Conservation (phyloP, 768 basidiomycete species). For the Leccinellum luteum region DNA sequence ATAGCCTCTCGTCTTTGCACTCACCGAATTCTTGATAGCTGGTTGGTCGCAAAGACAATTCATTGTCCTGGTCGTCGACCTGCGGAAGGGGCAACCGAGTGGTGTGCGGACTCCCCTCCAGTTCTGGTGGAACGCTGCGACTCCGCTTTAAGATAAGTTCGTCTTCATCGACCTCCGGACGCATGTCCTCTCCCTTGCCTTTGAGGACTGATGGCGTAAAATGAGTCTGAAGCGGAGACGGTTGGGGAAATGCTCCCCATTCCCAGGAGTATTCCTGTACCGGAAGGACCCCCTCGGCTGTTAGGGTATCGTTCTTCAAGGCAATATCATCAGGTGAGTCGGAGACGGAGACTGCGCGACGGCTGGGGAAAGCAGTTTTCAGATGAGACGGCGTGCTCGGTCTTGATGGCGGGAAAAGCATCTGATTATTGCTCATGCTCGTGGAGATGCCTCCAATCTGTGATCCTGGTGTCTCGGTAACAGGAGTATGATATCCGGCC, state of each 20-base stretch:
- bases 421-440: slow-evolving; percentile 1
- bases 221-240: slow-evolving; percentile 59
- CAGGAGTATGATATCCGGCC: slow-evolving; percentile 67
- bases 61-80: slow-evolving; percentile 23
- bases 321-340: slow-evolving; percentile 56
- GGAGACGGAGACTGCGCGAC: slow-evolving; percentile 50
- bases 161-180: slow-evolving; percentile 14
- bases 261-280: slow-evolving; percentile 87
- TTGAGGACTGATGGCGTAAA: slow-evolving; percentile 33
- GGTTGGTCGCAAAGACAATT: slow-evolving; percentile 1
- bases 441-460: slow-evolving; percentile 12
- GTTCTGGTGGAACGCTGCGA: slow-evolving; percentile 54
- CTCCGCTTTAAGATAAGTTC: slow-evolving; percentile 42
- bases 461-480: slow-evolving; percentile 4
- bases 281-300: slow-evolving; percentile 18
- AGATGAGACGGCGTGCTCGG: slow-evolving; percentile 22
- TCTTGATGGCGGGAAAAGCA: slow-evolving; percentile 22
- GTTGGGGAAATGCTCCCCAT: slow-evolving; percentile 88
- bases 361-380: slow-evolving; percentile 34
- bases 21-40: slow-evolving; percentile 4
- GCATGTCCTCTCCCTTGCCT: slow-evolving; percentile 14
- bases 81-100: slow-evolving; percentile 19
- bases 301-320: slow-evolving; percentile 6
- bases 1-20: slow-evolving; percentile 18
- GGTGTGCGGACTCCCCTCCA: slow-evolving; percentile 43